phyloP scores from a whole-genome alignment of 1,284 basidiomycete species.

The Vanrija sp. region DNA sequence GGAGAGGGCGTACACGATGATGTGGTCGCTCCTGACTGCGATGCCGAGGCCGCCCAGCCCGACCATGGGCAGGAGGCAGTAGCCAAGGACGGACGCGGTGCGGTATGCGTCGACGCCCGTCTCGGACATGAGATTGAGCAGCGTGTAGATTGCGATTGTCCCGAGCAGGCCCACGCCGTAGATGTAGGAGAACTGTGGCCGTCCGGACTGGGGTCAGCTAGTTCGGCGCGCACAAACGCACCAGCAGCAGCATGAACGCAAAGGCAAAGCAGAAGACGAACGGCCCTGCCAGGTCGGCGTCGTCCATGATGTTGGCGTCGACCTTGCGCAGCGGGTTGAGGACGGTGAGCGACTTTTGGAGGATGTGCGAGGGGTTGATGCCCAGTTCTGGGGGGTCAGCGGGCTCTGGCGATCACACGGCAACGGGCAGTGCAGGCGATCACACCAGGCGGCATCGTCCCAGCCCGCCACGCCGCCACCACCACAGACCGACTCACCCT shows the following conservation, averaged over 20 bases:
- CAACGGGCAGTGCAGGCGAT: not conserved
- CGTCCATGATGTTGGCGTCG: constrained; percentile 97
- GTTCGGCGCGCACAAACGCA: constrained; percentile 51
- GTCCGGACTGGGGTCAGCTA: constrained; percentile 68
- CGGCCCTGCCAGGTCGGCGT: constrained; percentile 95
- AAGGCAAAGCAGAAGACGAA: constrained; percentile 91
- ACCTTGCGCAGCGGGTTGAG: constrained; percentile 85
- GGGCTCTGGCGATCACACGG: not conserved
- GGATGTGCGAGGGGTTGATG: constrained; percentile 94
- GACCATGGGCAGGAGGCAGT: constrained; percentile 95
- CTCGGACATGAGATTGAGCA: constrained; percentile 97
- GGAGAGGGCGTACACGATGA: constrained; percentile 77
- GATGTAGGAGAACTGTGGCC: constrained; percentile 98
- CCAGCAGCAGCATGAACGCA: constrained; percentile 82
- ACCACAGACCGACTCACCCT: constrained; percentile 62
- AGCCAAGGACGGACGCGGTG: constrained; percentile 91
- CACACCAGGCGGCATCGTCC: too few relatives aligned
- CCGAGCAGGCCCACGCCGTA: constrained; percentile 96
- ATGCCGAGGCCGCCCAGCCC: constrained; percentile 89
- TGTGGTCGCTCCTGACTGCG: constrained; percentile 75
- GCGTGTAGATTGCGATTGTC: constrained; percentile 86
- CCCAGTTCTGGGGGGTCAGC: constrained; percentile 68
- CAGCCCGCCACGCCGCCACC: not conserved
- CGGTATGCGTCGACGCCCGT: constrained; percentile 94
- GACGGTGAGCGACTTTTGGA: constrained; percentile 89